Base-by-base conservation (phyloP, 2,329 filamentous ascomycete genomes). In the Didymosphaeria variabile region DNA sequence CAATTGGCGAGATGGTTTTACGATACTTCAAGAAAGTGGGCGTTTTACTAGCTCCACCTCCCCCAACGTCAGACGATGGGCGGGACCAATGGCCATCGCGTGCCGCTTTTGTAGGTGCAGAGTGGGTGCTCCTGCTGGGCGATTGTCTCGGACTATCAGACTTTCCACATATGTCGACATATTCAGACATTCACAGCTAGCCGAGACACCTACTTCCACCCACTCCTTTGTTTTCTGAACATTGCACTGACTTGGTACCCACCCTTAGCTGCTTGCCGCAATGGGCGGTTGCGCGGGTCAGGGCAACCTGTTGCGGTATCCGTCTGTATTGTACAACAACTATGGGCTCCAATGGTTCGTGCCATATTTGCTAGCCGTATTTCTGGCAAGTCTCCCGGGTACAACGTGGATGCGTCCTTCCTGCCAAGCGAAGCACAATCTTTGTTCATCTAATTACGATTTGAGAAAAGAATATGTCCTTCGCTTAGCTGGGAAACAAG, bases 241-340 rank as follows among this genome's bases (percentile, higher is more conserved):
- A 2, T 29, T 6, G 26, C 26, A 29, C 26, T 29, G 26, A 29
- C 6, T 29, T 29, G 26, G 2, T 29, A 2, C 4, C 26, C 26
- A 4, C 26, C 4, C 26, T 29, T 29, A 29, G 26, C 59, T 64
- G 1, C 65, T 67, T n/a, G 63, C 58, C 26, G 62, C 61, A 29
- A 61, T 65, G 59, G 57, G 64, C 19, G 66, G 66, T 36, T 60
- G 59, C 29, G 60, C 64, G 34, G 66, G 66, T 13, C 58, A 65
- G 21, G 64, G 66, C 7, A 67, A 68, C 51, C 49, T 68, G 15
- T 46, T 67, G 8, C 63, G 66, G 21, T 69, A 63, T 38, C 67
- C 66, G 17, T 63, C 61, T 0, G 58, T 63, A 0, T 63, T 65
- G 7, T 67, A 66, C 55, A 67, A 70, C 55, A 68, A 68, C 42